Percentiles rank a stretch among this genome's conserved stretches.
phyloP scores from a whole-genome alignment of 106 monocot genomes.

The Narthecium ossifragum region DNA sequence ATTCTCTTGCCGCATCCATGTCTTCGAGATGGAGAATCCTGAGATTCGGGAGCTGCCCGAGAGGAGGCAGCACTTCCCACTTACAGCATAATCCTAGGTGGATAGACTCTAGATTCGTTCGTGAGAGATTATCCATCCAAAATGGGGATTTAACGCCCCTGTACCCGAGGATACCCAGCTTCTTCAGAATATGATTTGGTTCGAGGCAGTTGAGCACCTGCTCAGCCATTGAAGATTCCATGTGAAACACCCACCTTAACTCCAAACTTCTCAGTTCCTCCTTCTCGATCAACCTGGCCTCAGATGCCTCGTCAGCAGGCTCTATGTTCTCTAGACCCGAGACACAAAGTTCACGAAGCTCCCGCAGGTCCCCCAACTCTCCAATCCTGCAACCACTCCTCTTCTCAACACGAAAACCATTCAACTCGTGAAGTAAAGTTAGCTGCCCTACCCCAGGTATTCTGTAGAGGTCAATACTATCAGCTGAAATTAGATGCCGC shows the following conservation, averaged over 20 bases:
- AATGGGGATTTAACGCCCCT: constrained; percentile 10
- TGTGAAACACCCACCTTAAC: constrained; percentile 11
- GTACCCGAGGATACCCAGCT: constrained; percentile 15
- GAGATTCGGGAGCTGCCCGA: constrained; percentile 16
- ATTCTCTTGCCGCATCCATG: too few species aligned
- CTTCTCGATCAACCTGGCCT: constrained; percentile 13
- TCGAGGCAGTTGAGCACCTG: constrained; percentile 17
- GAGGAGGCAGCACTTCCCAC: constrained; percentile 7
- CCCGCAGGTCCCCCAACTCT: constrained; percentile 16
- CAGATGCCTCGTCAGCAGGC: not conserved
- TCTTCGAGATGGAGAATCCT: constrained; percentile 12
- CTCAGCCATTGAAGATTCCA: not conserved
- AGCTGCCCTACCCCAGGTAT: constrained; percentile 30
- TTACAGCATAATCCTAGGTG: not conserved
- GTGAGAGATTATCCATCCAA: constrained; percentile 17
- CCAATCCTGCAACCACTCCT: not conserved
- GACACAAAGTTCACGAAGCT: not conserved
- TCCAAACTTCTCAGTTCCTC: not conserved
- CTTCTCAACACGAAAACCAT: constrained; percentile 9
- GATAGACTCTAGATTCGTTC: constrained; percentile 8
- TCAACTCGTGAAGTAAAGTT: constrained; percentile 10
- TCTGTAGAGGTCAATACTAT: not conserved
- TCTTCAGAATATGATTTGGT: constrained; percentile 9
- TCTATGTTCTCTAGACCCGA: constrained; percentile 6
- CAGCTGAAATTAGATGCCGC: not conserved